These are phyloP conservation scores for Pluteus cervinus DNA, from an alignment of 768 basidiomycete genomes.

Conservation along the genomic window DNA sequence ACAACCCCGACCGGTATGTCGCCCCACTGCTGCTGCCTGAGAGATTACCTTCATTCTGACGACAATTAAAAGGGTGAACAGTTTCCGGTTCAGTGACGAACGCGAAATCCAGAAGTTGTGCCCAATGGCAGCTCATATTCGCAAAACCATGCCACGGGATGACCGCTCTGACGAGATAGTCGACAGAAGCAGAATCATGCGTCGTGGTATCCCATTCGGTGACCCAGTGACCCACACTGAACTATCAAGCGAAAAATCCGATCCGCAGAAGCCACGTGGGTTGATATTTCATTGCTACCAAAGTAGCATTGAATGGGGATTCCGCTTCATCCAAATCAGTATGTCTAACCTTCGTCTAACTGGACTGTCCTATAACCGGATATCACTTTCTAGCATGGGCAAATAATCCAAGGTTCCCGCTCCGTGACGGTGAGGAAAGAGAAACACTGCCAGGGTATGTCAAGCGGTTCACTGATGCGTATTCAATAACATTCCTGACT, in stretches of 20 bases:
- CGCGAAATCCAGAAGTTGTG: conserved; percentile 29
- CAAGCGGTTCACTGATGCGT: too few species aligned
- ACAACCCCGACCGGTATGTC: conserved; percentile 27
- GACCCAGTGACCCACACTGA: conserved; percentile 41
- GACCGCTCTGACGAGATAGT: conserved; percentile 29
- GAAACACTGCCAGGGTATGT: too few species aligned
- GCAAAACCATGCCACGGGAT: conserved; percentile 41
- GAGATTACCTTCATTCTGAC: not conserved
- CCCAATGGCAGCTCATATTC: conserved; percentile 43
- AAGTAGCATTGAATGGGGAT: conserved; percentile 32
- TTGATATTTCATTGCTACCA: conserved; percentile 41
- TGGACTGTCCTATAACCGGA: not conserved
- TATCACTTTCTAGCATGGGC: too few species aligned
- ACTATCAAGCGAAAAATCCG: conserved; percentile 28
- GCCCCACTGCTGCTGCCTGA: too few species aligned
- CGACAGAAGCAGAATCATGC: conserved; percentile 33
- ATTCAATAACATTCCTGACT: too few species aligned
- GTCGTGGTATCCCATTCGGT: conserved; percentile 46
- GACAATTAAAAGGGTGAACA: conserved; percentile 30
- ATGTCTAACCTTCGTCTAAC: conserved; percentile 10
- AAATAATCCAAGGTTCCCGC: conserved; percentile 30
- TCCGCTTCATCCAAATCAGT: conserved; percentile 38
- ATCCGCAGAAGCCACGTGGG: too few species aligned
- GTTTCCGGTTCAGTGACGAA: conserved; percentile 34
- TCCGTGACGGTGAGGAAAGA: too few species aligned